Evolutionary conservation across 2,329 filamentous ascomycete genomes (phyloP).

Genomic region (Ambrosiella xylebori): DNA sequence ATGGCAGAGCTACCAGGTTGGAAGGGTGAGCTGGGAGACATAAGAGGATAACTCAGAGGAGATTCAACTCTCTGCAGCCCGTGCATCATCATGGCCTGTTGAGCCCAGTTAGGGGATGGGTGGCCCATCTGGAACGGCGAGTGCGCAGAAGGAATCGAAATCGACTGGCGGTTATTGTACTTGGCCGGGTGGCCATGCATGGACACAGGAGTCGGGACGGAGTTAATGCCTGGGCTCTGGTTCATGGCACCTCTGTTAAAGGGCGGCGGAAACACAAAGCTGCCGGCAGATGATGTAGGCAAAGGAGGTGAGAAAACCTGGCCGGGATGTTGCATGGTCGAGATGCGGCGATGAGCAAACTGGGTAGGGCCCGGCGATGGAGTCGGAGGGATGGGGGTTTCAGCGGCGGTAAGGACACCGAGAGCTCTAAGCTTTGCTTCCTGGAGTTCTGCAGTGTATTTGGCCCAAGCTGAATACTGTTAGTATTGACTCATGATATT

Average conservation of each 20-base stretch:
- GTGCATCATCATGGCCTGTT: slow-evolving; percentile 37
- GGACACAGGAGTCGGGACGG: slow-evolving; percentile 55
- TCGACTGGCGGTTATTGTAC: slow-evolving; percentile 55
- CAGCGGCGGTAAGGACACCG: slow-evolving; percentile 65
- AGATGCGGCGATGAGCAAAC: slow-evolving; percentile 15
- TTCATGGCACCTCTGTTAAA: slow-evolving; percentile 45
- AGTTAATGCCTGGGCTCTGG: slow-evolving; percentile 44
- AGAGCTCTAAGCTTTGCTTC: slow-evolving; percentile 87
- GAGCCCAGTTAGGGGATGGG: slow-evolving; percentile 44
- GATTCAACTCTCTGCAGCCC: slow-evolving; percentile 41
- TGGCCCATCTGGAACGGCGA: slow-evolving; percentile 53
- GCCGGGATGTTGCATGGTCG: slow-evolving; percentile 57
- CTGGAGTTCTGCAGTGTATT: slow-evolving; percentile 65
- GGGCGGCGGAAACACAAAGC: slow-evolving; percentile 37
- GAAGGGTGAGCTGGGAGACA: slow-evolving; percentile 47
- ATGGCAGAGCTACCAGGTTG: slow-evolving; percentile 25
- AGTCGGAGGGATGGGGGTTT: slow-evolving; percentile 42
- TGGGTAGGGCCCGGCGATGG: slow-evolving; percentile 7
- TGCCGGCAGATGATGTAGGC: slow-evolving; percentile 43
- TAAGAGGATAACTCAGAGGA: slow-evolving; percentile 41
- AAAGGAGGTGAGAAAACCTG: slow-evolving; percentile 72
- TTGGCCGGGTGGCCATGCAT: slow-evolving; percentile 42
- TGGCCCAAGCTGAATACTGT: slow-evolving; percentile 38
- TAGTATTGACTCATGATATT: slow-evolving; percentile 4
- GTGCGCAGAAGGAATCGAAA: slow-evolving; percentile 43